Conservation (phyloP, 148 eudicot genomes). For the Rhododendron griersonianum region DNA sequence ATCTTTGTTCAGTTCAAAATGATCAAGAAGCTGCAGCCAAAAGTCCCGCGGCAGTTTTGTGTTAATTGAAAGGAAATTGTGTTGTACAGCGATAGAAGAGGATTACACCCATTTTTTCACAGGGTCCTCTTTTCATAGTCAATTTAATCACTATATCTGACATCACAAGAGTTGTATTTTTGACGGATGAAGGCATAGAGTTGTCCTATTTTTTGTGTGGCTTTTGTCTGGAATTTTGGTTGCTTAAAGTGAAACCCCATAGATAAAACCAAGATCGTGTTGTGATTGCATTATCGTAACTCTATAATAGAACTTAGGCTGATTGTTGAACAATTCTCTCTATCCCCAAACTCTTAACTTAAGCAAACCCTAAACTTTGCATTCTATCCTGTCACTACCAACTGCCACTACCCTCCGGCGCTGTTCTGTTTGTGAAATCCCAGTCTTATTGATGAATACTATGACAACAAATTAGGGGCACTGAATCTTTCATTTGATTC, state of each 20-base stretch:
- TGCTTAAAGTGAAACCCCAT: background rate
- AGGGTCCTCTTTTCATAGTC: slow-evolving; percentile 7
- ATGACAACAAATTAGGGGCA: too few species aligned
- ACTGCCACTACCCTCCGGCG: too few species aligned
- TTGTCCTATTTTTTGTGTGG: background rate
- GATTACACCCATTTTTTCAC: slow-evolving; percentile 11
- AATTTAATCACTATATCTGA: background rate
- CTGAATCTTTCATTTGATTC: too few species aligned
- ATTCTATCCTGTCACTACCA: too few species aligned
- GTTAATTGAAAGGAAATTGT: slow-evolving; percentile 4
- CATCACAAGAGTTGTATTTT: background rate
- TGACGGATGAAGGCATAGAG: background rate
- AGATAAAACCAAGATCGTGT: background rate
- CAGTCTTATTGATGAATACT: too few species aligned
- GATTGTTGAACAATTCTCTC: too few species aligned
- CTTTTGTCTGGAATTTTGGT: background rate
- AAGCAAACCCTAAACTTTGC: too few species aligned
- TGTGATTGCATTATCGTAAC: too few species aligned
- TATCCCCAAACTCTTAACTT: too few species aligned
- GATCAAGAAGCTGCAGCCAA: background rate
- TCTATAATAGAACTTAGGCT: too few species aligned
- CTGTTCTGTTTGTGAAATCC: too few species aligned
- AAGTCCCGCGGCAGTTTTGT: background rate
- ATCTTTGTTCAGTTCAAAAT: slow-evolving; percentile 1
- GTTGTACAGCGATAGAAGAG: slow-evolving; percentile 7